These are phyloP conservation scores for Smallanthus sonchifolius DNA, from an alignment of 129 eudicot species.

Conservation along the genomic window DNA sequence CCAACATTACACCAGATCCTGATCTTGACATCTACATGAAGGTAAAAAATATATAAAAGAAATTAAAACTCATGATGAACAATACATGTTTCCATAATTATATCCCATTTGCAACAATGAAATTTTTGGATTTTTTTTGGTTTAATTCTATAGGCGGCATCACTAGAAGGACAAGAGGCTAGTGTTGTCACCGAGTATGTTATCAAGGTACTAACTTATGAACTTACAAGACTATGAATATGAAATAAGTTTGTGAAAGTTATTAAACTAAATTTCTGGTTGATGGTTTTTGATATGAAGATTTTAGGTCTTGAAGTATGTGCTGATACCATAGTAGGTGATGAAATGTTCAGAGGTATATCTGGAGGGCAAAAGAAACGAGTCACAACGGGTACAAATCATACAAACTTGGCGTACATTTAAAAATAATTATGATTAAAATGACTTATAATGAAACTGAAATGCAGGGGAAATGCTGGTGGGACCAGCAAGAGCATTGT, in stretches of 20 bases:
- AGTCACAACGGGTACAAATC: constrained; percentile 60
- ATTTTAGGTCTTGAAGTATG: constrained; percentile 74
- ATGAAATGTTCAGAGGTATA: constrained; percentile 72
- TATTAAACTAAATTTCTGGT: not conserved
- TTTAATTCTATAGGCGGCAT: constrained; percentile 45
- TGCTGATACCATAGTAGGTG: constrained; percentile 70
- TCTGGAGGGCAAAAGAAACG: constrained; percentile 81
- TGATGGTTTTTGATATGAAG: constrained; percentile 28
- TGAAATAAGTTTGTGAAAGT: constrained; percentile 5
- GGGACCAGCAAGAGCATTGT: constrained; percentile 76
- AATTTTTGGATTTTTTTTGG: not conserved
- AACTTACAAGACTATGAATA: constrained; percentile 7
- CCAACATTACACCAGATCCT: constrained; percentile 64
- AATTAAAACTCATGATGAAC: not conserved
- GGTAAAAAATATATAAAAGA: constrained; percentile 22
- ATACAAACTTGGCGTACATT: not conserved
- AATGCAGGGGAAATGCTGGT: constrained; percentile 74
- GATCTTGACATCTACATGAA: constrained; percentile 75
- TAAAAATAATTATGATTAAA: not conserved
- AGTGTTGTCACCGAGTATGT: constrained; percentile 63
- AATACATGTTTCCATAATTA: not conserved
- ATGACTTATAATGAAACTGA: not conserved
- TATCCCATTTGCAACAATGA: not conserved
- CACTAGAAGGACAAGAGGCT: constrained; percentile 65
- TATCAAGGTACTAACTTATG: constrained; percentile 47